These are phyloP conservation scores for Calycina herbarum DNA, from an alignment of 2,329 filamentous ascomycete species.

Conservation along the genomic window DNA sequence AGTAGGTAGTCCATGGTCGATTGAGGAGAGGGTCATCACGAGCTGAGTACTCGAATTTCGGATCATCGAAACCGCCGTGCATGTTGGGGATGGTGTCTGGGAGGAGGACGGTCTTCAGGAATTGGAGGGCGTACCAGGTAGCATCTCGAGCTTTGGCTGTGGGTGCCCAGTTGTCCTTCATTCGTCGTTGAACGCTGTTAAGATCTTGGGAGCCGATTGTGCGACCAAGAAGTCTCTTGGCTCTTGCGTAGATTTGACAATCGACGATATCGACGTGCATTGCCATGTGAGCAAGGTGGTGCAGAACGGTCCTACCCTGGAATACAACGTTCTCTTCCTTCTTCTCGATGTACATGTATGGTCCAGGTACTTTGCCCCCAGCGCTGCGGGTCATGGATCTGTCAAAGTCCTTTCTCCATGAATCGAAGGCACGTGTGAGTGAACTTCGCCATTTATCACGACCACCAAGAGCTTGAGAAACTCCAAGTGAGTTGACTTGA, in stretches of 20 bases:
- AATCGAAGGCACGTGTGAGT: conserved; percentile 84
- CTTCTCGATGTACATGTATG: conserved; percentile 57
- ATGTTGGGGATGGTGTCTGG: conserved; percentile 50
- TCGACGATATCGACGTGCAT: conserved; percentile 98
- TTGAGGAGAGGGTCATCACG: conserved; percentile 89
- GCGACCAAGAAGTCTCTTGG: conserved; percentile 79
- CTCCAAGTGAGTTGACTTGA: conserved; percentile 83
- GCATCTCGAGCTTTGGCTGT: conserved; percentile 87
- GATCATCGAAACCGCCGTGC: conserved; percentile 35
- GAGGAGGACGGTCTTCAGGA: conserved; percentile 80
- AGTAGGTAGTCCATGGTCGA: conserved; percentile 93
- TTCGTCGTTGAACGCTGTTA: conserved; percentile 73
- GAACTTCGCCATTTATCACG: conserved; percentile 89
- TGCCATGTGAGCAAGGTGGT: conserved; percentile 94
- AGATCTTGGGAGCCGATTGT: conserved; percentile 83
- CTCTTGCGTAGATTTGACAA: conserved; percentile 91
- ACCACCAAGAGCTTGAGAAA: conserved; percentile 76
- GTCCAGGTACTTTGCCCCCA: conserved; percentile 51
- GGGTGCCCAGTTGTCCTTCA: conserved; percentile 87
- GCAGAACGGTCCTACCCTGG: conserved; percentile 83
- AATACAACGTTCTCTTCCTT: conserved; percentile 71
- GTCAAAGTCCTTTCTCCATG: conserved; percentile 92
- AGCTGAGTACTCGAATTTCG: conserved; percentile 66
- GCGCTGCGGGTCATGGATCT: conserved; percentile 62
- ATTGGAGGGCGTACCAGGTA: conserved; percentile 87